A percentile compares a stretch with the other conserved stretches of the same genome.
Evolutionary conservation across 2,329 filamentous ascomycete species (phyloP).

Genomic region (Rhynchosporium graminicola): DNA sequence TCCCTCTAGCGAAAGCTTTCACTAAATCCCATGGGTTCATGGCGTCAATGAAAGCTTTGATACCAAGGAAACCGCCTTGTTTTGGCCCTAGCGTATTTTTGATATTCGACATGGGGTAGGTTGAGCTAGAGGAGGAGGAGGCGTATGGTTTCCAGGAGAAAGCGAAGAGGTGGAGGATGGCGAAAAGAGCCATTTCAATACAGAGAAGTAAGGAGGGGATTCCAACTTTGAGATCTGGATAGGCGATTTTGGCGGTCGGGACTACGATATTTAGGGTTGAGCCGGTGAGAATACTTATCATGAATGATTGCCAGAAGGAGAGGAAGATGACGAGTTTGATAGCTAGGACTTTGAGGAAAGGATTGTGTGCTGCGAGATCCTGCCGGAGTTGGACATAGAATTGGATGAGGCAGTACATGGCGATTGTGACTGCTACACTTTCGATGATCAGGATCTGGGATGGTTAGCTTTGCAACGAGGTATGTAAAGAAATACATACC

Average conservation of each 20-base stretch:
- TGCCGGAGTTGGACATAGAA: conserved; percentile 78
- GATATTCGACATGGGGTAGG: conserved; percentile 45
- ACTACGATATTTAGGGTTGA: conserved; percentile 47
- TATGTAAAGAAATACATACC: conserved; percentile 51
- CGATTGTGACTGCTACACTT: conserved; percentile 70
- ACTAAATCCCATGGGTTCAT: conserved; percentile 82
- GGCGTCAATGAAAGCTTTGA: conserved; percentile 67
- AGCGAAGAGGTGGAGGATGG: conserved; percentile 77
- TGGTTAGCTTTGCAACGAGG: conserved; percentile 20
- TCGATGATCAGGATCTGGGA: conserved; percentile 66
- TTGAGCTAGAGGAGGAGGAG: conserved; percentile 45
- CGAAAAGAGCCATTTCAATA: conserved; percentile 82
- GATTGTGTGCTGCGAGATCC: conserved; percentile 67
- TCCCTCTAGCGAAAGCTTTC: conserved; percentile 74
- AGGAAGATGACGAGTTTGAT: conserved; percentile 93
- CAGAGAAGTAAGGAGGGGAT: conserved; percentile 77
- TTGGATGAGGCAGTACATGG: conserved; percentile 87
- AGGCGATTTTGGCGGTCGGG: conserved; percentile 53
- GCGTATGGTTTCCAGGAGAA: conserved; percentile 76
- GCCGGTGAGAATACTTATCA: conserved; percentile 61
- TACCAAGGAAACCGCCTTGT: conserved; percentile 63
- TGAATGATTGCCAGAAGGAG: conserved; percentile 78
- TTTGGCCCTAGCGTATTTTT: conserved; percentile 52
- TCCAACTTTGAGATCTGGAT: conserved; percentile 77
- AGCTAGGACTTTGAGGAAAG: conserved; percentile 78